A percentile compares a stretch with the other conserved stretches of the same genome.
Evolutionary conservation across 495 filamentous ascomycete species (phyloP).

Genomic region (Penicillium roqueforti): DNA sequence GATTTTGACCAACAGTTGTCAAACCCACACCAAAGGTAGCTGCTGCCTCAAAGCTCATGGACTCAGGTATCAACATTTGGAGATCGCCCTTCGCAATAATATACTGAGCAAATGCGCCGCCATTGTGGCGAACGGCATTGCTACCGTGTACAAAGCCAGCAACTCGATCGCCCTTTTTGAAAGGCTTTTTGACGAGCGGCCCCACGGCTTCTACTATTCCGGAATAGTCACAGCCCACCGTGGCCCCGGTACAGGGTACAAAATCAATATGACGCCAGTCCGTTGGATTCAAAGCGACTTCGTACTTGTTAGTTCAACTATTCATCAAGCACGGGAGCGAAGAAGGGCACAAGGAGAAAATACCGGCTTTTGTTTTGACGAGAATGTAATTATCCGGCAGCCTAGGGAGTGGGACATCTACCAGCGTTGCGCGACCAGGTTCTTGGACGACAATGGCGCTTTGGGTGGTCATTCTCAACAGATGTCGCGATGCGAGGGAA

Average conservation of each 20-base stretch:
- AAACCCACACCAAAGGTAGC: constrained; percentile 51
- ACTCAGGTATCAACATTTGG: constrained; percentile 48
- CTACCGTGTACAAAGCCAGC: constrained; percentile 46
- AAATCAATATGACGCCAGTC: constrained; percentile 51
- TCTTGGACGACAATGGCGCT: constrained; percentile 17
- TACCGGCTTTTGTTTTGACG: constrained; percentile 39
- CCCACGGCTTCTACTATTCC: constrained; percentile 53
- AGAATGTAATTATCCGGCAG: constrained; percentile 40
- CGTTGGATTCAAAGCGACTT: constrained; percentile 52
- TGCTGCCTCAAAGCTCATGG: constrained; percentile 47
- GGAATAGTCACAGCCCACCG: constrained; percentile 53
- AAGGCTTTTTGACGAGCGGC: constrained; percentile 32
- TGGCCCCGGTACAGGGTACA: constrained; percentile 22
- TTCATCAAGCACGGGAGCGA: background rate
- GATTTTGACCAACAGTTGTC: constrained; percentile 35
- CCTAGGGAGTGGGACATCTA: constrained; percentile 26
- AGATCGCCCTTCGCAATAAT: constrained; percentile 46
- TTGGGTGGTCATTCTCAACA: constrained; percentile 13
- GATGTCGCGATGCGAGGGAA: background rate
- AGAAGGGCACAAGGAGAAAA: background rate
- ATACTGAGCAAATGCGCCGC: constrained; percentile 54
- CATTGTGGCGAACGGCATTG: constrained; percentile 40
- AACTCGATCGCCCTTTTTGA: constrained; percentile 48
- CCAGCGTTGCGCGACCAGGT: constrained; percentile 11
- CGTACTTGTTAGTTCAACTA: constrained; percentile 6